phyloP scores from a whole-genome alignment of 495 filamentous ascomycete species.

The Trichoderma reesei region DNA sequence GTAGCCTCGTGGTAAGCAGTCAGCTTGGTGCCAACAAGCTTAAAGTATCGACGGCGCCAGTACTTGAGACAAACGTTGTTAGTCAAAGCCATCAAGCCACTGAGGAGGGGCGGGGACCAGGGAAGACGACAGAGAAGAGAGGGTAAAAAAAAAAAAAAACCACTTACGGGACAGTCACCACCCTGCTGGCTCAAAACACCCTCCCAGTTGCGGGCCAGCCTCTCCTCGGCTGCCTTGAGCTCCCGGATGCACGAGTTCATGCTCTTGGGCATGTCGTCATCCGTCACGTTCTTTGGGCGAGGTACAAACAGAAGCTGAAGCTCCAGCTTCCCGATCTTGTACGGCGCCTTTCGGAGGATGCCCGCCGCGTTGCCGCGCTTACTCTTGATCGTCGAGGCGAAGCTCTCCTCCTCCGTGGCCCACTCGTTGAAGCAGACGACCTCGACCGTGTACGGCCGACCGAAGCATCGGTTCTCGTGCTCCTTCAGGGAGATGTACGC shows the following conservation, averaged over 20 bases:
- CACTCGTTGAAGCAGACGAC: slow-evolving; percentile 96
- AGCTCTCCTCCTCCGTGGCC: slow-evolving; percentile 70
- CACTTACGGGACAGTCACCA: slow-evolving; percentile 91
- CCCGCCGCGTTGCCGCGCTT: slow-evolving; percentile 57
- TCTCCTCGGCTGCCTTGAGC: slow-evolving; percentile 75
- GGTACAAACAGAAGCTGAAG: slow-evolving; percentile 90
- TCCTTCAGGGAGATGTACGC: slow-evolving; percentile 89
- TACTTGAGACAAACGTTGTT: slow-evolving; percentile 45
- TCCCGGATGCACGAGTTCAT: slow-evolving; percentile 92
- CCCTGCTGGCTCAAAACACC: slow-evolving; percentile 91
- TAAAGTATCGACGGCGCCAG: slow-evolving; percentile 97
- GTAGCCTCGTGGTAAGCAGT: slow-evolving; percentile 95
- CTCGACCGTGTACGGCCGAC: slow-evolving; percentile 76
- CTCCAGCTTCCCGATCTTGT: slow-evolving; percentile 88
- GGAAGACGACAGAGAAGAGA: not conserved
- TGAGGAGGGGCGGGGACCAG: not conserved
- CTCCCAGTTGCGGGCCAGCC: slow-evolving; percentile 64
- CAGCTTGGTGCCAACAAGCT: slow-evolving; percentile 78
- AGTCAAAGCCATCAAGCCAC: not conserved
- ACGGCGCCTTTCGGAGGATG: slow-evolving; percentile 64
- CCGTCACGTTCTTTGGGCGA: slow-evolving; percentile 75
- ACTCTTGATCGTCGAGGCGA: slow-evolving; percentile 72
- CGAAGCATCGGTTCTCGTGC: slow-evolving; percentile 77
- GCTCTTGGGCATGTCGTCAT: slow-evolving; percentile 97
- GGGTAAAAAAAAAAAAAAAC: not conserved